phyloP scores from a whole-genome alignment of 1,284 basidiomycete species.

The Tilletiopsis washingtonensis region DNA sequence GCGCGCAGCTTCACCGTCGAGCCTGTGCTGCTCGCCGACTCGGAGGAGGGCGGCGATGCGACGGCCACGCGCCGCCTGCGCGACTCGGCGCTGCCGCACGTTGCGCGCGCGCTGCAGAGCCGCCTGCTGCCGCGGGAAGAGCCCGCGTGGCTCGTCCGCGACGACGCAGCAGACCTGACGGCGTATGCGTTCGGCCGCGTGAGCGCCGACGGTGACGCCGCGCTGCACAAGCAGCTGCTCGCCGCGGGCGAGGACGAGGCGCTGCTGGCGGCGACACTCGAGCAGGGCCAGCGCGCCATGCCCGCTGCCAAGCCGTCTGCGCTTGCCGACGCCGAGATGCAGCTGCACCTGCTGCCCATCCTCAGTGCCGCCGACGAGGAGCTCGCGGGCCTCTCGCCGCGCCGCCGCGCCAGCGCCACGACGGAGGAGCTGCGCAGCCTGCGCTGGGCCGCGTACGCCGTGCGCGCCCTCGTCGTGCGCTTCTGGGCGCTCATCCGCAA shows the following conservation, averaged over 20 bases:
- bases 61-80: not conserved
- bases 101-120: constrained; percentile 1
- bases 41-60: constrained; percentile 13
- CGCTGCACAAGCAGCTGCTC: not conserved
- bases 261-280: not conserved
- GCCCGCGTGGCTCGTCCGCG: not conserved
- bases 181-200: constrained; percentile 6
- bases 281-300: not conserved
- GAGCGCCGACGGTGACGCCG: not conserved
- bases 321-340: not conserved
- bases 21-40: constrained; percentile 28
- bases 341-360: constrained; percentile 1
- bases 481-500: constrained; percentile 38
- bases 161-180: not conserved
- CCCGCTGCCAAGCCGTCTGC: too few species aligned
- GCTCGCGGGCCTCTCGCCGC: not conserved
- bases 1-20: constrained; percentile 26
- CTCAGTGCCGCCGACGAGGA: constrained; percentile 1
- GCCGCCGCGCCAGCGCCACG: constrained; percentile 3
- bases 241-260: not conserved
- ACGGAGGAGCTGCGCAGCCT: constrained; percentile 31
- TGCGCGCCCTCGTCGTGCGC: constrained; percentile 37
- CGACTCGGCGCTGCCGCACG: constrained; percentile 1
- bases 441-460: constrained; percentile 37
- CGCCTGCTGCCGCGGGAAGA: not conserved